Base-by-base conservation (phyloP, 768 basidiomycete genomes). In the Lentinula detonsa region DNA sequence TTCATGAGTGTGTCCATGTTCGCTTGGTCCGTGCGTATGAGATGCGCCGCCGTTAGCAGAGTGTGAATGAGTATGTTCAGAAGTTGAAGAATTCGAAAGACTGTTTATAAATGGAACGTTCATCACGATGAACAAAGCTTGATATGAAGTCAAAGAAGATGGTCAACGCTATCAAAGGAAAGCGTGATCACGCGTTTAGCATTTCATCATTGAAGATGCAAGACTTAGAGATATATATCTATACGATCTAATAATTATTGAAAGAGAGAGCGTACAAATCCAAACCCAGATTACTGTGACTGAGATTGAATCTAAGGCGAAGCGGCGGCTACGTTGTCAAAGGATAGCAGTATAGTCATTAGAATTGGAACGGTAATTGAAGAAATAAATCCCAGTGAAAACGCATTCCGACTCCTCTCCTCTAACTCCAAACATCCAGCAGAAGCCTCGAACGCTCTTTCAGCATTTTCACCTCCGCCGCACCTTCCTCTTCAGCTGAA, bases 1-100 rank as follows among this genome's bases (percentile, higher is more conserved):
- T 64, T 98, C 96, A 71, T 98, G 96, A 0, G 94, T 94, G 67
- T 98, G 96, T 4, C 95, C 95, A 68, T 98, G 95, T 57, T 95
- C 94, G 46, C 79, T 81, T 23, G 35, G 48, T 9, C 75, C 82
- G 66, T 85, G 85, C 51, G 81, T 78, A 64, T 88, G 86, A 10
- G 82, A 75, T 67, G 87, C 85, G 3, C 71, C 56, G 50, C 77
- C 71, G 16, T 70, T 61, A 13, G 87, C 85, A 7, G 81, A 75
- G 68, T 88, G 86, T 3, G 71, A 56, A 53, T 78, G 72, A n/a
- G 69, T 61, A 10, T 35, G 31, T 28, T 71, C 61, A 40, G 76
- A 74, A 15, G 61, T 62, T 4, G 66, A 69, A 4, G 70, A 60
- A 11, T 78, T 65, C 45, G 78, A 74, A 50, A 89, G 80, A 64